Base-by-base conservation (phyloP, 768 basidiomycete species). In the Psilocybe tampanensis region DNA sequence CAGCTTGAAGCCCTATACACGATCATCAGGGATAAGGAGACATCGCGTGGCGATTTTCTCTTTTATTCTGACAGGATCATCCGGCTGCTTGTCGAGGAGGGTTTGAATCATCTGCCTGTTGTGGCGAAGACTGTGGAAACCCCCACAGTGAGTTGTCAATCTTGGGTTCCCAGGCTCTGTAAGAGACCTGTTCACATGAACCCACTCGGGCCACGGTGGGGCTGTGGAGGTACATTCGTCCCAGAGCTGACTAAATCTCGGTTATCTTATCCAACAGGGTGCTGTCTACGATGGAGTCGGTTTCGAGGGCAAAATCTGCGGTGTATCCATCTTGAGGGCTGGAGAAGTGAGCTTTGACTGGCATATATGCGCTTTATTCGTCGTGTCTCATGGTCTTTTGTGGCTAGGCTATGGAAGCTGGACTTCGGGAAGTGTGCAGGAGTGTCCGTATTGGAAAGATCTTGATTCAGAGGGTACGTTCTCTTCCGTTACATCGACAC, bases 381-480 rank as follows among this genome's bases (percentile, higher is more conserved):
- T 44, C 39, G 56, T 29, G 24, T 29, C 9, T 29, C 29, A 29
- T 29, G 9, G 5, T 29, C 23, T 1, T 53, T 49, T n/a, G 22
- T 33, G 41, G 43, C 11, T 56, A 94, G 91, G 94, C 95, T 1
- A 99, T 99, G 96, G 96, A 99, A 74, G 93, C 92, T 12, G 97
- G 96, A 36, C 77, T 99, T 59, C 81, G 96, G 42, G 96, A 98
- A 72, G 96, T 98, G 36, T 98, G 95, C 76, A 83, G 96, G 64
- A 92, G 86, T 66, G 91, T 93, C 23, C 83, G 96, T 60, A 96
- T 99, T 57, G 96, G 96, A 47, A 99, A 99, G 78, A 98, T 99
- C 66, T 79, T 99, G 47, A 99, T 99, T 60, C 96, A 99, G 74
- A 75, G 96, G 70, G 94, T 94, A 72, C 60, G 83, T 67, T n/a